Conservation (phyloP, 768 basidiomycete genomes). For the Chalciporus pseudorubinellus region DNA sequence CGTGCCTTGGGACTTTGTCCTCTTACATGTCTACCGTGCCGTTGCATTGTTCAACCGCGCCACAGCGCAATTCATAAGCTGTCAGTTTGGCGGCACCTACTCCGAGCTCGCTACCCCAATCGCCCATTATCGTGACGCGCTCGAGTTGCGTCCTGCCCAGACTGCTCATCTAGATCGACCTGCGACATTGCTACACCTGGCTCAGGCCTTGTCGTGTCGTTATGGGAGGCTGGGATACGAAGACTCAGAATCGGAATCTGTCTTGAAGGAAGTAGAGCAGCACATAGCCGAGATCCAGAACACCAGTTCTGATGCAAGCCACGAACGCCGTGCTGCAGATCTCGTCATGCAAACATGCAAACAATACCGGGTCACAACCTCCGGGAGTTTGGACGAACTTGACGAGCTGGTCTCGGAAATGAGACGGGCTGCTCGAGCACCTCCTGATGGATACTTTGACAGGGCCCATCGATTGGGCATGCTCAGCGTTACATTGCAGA, state of each 20-base stretch:
- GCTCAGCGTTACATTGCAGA: slow-evolving; percentile 13
- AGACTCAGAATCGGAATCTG: too few species aligned
- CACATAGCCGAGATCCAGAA: too few species aligned
- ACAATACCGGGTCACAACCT: too few species aligned
- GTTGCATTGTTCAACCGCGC: slow-evolving; percentile 13
- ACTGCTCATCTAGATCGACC: slow-evolving; percentile 10
- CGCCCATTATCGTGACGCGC: slow-evolving; percentile 4
- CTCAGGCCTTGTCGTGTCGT: neutral
- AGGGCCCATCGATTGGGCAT: slow-evolving; percentile 4
- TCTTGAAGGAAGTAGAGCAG: too few species aligned
- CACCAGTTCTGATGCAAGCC: too few species aligned
- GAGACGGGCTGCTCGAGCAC: neutral
- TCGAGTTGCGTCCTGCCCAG: slow-evolving; percentile 3
- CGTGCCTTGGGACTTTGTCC: slow-evolving; percentile 5
- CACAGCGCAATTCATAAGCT: neutral
- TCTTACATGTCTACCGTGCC: neutral
- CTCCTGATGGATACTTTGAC: slow-evolving; percentile 3
- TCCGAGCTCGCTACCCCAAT: slow-evolving; percentile 1
- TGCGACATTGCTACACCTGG: slow-evolving; percentile 2
- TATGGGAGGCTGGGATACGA: neutral
- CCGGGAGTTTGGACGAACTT: neutral
- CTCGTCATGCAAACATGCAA: neutral
- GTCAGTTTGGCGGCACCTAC: neutral
- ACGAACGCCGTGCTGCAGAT: slow-evolving; percentile 1
- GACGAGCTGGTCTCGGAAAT: neutral